Percentiles rank a stretch among this genome's conserved stretches.
phyloP scores from a whole-genome alignment of 495 filamentous ascomycete genomes.

The Ascodesmis nigricans region DNA sequence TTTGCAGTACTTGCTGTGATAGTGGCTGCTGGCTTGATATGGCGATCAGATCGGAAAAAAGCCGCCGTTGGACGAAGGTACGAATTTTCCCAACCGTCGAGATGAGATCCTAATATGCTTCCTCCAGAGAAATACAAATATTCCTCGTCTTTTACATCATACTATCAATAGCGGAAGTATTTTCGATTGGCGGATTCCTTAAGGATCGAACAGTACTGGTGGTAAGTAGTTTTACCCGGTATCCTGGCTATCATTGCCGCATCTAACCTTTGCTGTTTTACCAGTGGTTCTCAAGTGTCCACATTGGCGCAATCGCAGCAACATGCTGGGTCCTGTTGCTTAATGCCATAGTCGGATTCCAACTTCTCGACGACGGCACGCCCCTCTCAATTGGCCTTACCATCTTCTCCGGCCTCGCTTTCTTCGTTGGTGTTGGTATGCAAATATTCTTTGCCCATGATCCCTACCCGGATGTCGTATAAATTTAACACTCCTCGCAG shows the following conservation, averaged over 20 bases:
- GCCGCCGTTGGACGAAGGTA: slow-evolving; percentile 89
- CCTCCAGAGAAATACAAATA: slow-evolving; percentile 74
- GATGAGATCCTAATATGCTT: background rate
- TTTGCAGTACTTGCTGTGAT: slow-evolving; percentile 56
- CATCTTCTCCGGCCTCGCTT: slow-evolving; percentile 37
- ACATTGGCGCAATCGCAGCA: slow-evolving; percentile 71
- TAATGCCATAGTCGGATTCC: slow-evolving; percentile 81
- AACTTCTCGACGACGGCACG: slow-evolving; percentile 86
- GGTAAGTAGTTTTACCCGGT: slow-evolving; percentile 6
- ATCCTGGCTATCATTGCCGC: no score
- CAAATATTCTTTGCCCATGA: slow-evolving; percentile 1
- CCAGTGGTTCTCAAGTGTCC: slow-evolving; percentile 79
- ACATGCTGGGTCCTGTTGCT: slow-evolving; percentile 80
- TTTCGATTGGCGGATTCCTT: slow-evolving; percentile 65
- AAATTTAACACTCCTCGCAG: slow-evolving; percentile 6
- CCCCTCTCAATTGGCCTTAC: slow-evolving; percentile 58
- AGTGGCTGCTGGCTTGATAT: slow-evolving; percentile 40
- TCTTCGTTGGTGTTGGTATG: slow-evolving; percentile 68
- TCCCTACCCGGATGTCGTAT: background rate
- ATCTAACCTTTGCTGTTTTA: slow-evolving; percentile 1
- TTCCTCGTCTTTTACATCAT: slow-evolving; percentile 76
- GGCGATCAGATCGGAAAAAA: slow-evolving; percentile 72
- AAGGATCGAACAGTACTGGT: slow-evolving; percentile 12
- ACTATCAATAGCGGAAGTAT: slow-evolving; percentile 86
- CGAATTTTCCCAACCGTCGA: no score